Evolutionary conservation across 139 green algal species (phyloP).

Genomic region (Chlamydomonas applanata): DNA sequence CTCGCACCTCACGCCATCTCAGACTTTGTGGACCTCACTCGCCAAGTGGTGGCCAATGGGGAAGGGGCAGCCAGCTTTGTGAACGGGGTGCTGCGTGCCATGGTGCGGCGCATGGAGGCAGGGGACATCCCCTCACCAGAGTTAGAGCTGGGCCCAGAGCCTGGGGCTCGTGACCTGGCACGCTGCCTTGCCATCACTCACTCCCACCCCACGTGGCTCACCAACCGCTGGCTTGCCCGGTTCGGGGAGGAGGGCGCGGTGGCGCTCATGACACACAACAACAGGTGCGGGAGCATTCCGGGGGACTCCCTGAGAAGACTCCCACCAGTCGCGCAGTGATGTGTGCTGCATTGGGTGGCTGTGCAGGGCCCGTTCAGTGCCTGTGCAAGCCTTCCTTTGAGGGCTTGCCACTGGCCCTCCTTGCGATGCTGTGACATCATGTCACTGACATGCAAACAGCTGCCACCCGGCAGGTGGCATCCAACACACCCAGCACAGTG

Average conservation of each 20-base stretch:
- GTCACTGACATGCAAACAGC: no score
- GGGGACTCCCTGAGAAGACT: no score
- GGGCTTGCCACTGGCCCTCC: no score
- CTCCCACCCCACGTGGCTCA: constrained; percentile 78
- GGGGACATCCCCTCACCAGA: constrained; percentile 11
- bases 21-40: constrained; percentile 69
- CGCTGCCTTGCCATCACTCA: constrained; percentile 10
- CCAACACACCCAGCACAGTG: no score
- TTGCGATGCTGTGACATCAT: no score
- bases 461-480: no score
- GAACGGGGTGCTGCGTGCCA: not conserved
- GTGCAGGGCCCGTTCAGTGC: no score
- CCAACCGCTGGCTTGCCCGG: constrained; percentile 68
- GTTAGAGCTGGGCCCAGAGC: not conserved
- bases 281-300: constrained; percentile 35
- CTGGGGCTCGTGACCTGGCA: not conserved
- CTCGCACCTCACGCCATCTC: constrained; percentile 54
- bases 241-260: constrained; percentile 47
- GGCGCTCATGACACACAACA: constrained; percentile 72
- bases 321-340: no score
- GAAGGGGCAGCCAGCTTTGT: not conserved
- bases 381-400: no score
- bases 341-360: no score
- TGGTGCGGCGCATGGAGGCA: not conserved
- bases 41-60: not conserved